A percentile compares a stretch with the other conserved stretches of the same genome.
Evolutionary conservation across 2,329 filamentous ascomycete species (phyloP).

Genomic region (Paraphaeosphaeria sporulosa): DNA sequence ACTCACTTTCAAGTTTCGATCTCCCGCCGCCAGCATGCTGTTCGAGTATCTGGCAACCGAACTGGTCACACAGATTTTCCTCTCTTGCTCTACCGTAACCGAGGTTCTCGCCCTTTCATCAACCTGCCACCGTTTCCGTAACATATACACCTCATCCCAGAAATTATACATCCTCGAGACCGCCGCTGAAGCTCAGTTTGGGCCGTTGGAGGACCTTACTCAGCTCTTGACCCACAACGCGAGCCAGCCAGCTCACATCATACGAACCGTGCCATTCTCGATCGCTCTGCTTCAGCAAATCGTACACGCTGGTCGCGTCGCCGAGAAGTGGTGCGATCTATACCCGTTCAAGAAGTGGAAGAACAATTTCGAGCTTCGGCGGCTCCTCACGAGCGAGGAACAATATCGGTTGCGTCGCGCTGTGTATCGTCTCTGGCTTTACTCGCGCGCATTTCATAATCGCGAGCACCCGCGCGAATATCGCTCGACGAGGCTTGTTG

Average conservation of each 20-base stretch:
- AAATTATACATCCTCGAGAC: conserved; percentile 62
- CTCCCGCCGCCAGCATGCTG: conserved; percentile 54
- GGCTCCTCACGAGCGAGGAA: conserved; percentile 60
- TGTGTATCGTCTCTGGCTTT: conserved; percentile 68
- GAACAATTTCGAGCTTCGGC: conserved; percentile 61
- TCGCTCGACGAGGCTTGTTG: conserved; percentile 55
- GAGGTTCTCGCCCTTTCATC: conserved; percentile 63
- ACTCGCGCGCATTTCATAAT: conserved; percentile 65
- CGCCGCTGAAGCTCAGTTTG: conserved; percentile 64
- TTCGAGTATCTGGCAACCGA: conserved; percentile 65
- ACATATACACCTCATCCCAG: conserved; percentile 61
- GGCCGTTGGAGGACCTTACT: conserved; percentile 65
- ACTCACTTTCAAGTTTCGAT: conserved; percentile 10
- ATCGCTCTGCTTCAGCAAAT: conserved; percentile 64
- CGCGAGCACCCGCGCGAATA: conserved; percentile 58
- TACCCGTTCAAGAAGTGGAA: conserved; percentile 72
- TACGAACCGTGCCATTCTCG: conserved; percentile 62
- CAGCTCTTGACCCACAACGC: conserved; percentile 68
- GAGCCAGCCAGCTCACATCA: conserved; percentile 64
- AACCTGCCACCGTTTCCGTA: conserved; percentile 63
- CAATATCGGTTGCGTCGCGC: conserved; percentile 62
- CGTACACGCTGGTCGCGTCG: conserved; percentile 61
- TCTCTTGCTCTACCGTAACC: conserved; percentile 59
- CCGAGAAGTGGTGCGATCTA: conserved; percentile 66
- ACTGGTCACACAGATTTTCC: conserved; percentile 64